phyloP scores from a whole-genome alignment of 1,284 basidiomycete species.

The Pyrrhoderma lamaoense region DNA sequence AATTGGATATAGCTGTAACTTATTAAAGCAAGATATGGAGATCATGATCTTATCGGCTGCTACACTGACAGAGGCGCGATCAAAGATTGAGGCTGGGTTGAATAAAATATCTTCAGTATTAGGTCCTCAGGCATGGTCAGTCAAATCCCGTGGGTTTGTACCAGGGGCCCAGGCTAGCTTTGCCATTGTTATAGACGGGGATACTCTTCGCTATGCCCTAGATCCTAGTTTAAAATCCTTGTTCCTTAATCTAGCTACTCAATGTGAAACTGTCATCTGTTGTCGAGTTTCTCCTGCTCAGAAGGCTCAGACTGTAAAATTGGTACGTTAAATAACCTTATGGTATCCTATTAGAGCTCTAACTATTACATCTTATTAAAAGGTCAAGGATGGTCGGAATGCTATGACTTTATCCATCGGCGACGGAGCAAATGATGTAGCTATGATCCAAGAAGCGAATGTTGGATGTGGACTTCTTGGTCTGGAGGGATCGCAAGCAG shows the following conservation, averaged over 20 bases:
- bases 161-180: constrained; percentile 68
- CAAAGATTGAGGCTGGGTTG: constrained; percentile 87
- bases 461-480: constrained; percentile 93
- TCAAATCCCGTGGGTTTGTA: constrained; percentile 53
- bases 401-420: constrained; percentile 98
- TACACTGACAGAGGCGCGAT: constrained; percentile 62
- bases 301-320: constrained; percentile 91
- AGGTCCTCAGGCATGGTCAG: constrained; percentile 51
- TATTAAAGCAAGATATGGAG: constrained; percentile 88
- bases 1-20: constrained; percentile 90
- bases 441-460: constrained; percentile 98
- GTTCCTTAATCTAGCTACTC: constrained; percentile 89
- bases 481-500: constrained; percentile 94
- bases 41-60: constrained; percentile 95
- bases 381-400: constrained; percentile 92
- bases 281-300: constrained; percentile 96
- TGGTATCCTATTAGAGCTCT: neutral
- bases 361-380: too few relatives aligned
- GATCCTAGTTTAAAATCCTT: constrained; percentile 71
- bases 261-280: constrained; percentile 96
- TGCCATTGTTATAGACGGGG: constrained; percentile 95
- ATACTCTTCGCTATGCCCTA: constrained; percentile 82
- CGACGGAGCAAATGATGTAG: constrained; percentile 93
- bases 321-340: constrained; percentile 46
- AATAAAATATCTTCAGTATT: constrained; percentile 88